Evolutionary conservation across 2,329 filamentous ascomycete species (phyloP).

Genomic region (Metarhizium robertsii): DNA sequence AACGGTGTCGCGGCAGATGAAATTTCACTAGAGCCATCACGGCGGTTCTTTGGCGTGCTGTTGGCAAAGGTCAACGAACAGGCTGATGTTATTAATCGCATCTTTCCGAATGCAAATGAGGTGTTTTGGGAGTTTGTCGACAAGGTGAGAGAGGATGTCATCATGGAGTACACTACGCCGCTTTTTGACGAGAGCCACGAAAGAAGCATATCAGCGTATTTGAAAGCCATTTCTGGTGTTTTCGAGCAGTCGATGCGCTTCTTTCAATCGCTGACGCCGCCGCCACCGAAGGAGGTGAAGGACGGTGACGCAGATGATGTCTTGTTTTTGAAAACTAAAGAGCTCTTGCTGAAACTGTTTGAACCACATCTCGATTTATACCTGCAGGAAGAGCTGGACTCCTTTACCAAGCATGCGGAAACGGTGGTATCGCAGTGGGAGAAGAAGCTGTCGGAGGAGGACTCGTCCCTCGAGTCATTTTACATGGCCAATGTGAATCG

Average conservation of each 20-base stretch:
- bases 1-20: slow-evolving; percentile 54
- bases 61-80: slow-evolving; percentile 75
- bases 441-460: slow-evolving; percentile 82
- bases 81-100: slow-evolving; percentile 65
- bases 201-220: slow-evolving; percentile 63
- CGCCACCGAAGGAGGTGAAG: slow-evolving; percentile 45
- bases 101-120: slow-evolving; percentile 63
- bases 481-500: slow-evolving; percentile 94
- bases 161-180: slow-evolving; percentile 77
- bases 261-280: slow-evolving; percentile 58
- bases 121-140: slow-evolving; percentile 74
- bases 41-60: slow-evolving; percentile 69
- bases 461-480: slow-evolving; percentile 82
- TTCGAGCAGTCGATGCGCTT: slow-evolving; percentile 82
- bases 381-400: slow-evolving; percentile 80
- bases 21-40: slow-evolving; percentile 70
- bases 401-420: slow-evolving; percentile 70
- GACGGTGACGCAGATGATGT: slow-evolving; percentile 37
- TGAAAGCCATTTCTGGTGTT: slow-evolving; percentile 77
- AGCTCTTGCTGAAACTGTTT: slow-evolving; percentile 64
- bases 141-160: slow-evolving; percentile 72
- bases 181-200: slow-evolving; percentile 83
- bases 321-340: slow-evolving; percentile 55
- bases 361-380: slow-evolving; percentile 93
- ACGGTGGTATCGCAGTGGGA: slow-evolving; percentile 79